Percentiles rank a stretch among this genome's conserved stretches.
Evolutionary conservation across 139 green algal species (phyloP).

Genomic region (Coccomyxa sp.): DNA sequence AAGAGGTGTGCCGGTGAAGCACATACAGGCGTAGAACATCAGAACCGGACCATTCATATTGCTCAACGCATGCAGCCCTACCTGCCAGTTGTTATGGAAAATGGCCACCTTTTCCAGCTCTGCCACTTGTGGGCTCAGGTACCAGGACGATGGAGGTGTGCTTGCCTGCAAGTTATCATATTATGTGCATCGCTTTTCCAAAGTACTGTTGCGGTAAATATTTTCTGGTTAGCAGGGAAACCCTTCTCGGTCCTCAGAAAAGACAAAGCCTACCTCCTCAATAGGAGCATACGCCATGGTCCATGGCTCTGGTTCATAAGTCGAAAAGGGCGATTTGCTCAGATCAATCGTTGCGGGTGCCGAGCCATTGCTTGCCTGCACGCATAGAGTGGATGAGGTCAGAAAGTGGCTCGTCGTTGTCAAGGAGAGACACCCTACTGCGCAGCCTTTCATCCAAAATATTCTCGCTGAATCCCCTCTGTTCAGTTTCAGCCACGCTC

Average conservation of each 20-base stretch:
- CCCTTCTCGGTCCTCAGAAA: not conserved
- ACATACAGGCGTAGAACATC: too few relatives aligned
- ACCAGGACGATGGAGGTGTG: constrained; percentile 3
- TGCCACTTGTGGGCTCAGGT: not conserved
- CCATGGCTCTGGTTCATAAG: not conserved
- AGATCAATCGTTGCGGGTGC: not conserved
- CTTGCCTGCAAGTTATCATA: not conserved
- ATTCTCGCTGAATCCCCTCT: not conserved
- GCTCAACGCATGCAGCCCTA: not conserved
- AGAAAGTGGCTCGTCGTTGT: not conserved
- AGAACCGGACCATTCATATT: too few relatives aligned
- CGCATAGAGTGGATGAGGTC: not conserved
- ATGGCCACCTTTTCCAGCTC: not conserved
- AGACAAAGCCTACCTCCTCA: not conserved
- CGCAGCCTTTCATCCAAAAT: not conserved
- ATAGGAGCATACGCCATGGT: not conserved
- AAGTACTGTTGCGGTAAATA: not conserved
- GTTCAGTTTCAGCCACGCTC: not conserved
- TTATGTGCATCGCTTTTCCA: not conserved
- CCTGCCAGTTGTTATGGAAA: not conserved
- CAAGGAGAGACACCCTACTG: not conserved
- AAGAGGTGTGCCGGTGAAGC: too few relatives aligned
- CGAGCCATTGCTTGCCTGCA: not conserved
- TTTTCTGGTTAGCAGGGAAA: not conserved
- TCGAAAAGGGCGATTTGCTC: not conserved